Evolutionary conservation across 352 stramenopile genomes (phyloP), one percentile per base, ranked within the genome.

Genomic region (Blastocystis hominis): DNA sequence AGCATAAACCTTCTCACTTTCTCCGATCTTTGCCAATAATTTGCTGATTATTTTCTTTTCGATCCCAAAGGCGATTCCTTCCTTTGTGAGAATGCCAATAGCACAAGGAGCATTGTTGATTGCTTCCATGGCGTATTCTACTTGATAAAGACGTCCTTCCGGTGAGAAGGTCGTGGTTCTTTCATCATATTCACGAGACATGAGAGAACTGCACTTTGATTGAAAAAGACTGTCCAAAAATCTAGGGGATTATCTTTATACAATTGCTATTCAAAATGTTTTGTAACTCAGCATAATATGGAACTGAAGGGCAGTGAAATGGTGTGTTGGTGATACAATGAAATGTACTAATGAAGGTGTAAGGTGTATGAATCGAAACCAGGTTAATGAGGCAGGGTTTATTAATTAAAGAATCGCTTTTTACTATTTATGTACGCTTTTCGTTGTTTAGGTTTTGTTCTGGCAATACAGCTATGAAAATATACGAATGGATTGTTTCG

Each of bases 61-160:
- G 36, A 93, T 95, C 44, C 96, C 97, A 91, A 99, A 97, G 69
- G 99, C 95, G 76, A 99, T 96, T 80, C 96, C 96, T 88, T 97
- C 92, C 75, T 91, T 93, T 54, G 93, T 92, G 55, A 96, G 89
- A 84, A 97, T 94, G 46, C 94, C 94, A 55, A 97, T 92, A 80
- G 92, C 94, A 17, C 93, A 95, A 62, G 93, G 93, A 6, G 94
- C 94, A 89, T 97, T 97, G 89, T 97, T 98, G 91, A 99, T 99
- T 4, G 97, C 97, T 90, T 98, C 95, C 91, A 99, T 98, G 86
- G 97, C 97, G 91, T 99, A 99, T 89, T 99, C 97, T 59, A 99
- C 97, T 91, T 99, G 96, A 92, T 98, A 97, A 44, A 99, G 93
- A 69, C 90, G 59, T 9, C 94, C 97, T 92, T 98, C 96, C 15